phyloP scores from a whole-genome alignment of 139 green algal genomes.

The Coelastrella sp. region DNA sequence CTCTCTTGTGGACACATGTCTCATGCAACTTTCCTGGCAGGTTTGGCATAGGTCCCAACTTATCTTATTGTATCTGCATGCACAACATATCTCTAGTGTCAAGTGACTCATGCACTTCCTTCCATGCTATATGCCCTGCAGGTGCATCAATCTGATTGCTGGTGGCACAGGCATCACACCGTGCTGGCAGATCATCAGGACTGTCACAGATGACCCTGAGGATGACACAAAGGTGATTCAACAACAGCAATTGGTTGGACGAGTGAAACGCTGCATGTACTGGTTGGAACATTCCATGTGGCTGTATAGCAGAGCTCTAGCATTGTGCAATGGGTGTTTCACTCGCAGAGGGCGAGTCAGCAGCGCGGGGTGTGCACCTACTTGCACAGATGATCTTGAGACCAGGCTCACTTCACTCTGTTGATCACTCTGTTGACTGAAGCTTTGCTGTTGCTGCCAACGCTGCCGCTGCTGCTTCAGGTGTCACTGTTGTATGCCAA shows the following conservation, averaged over 20 bases:
- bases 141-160: conserved; percentile 90
- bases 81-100: no score
- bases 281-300: no score
- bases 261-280: no score
- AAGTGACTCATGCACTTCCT: neutral
- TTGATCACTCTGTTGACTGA: neutral
- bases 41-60: no score
- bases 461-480: conserved; percentile 24
- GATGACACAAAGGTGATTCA: conserved; percentile 79
- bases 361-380: neutral
- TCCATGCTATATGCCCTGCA: conserved; percentile 12
- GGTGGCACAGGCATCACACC: conserved; percentile 91
- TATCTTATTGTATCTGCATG: no score
- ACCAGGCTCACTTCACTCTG: neutral
- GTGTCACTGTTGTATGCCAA: conserved; percentile 96
- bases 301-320: no score
- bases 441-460: neutral
- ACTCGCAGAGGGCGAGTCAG: no score
- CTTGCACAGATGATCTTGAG: neutral
- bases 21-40: no score
- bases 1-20: no score
- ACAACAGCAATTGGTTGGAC: no score
- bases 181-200: conserved; percentile 79
- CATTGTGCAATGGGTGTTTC: no score
- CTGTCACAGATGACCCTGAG: conserved; percentile 81